Conservation (phyloP, 192 early-diverging fungal species). For the Gamsiella multidivaricata region DNA sequence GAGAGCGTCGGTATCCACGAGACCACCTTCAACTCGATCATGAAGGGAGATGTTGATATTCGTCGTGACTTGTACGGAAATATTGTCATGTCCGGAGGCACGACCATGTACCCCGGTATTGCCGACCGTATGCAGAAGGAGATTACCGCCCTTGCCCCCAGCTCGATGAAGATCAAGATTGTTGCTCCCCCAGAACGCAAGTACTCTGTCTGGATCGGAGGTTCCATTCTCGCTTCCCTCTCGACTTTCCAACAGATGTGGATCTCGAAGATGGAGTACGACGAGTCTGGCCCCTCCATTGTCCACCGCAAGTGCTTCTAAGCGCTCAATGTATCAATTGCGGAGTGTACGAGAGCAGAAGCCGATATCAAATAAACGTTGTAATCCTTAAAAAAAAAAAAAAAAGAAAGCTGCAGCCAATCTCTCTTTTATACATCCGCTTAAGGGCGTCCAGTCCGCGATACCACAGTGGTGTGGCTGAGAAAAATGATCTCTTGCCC, state of each 20-base stretch:
- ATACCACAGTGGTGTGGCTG: no score
- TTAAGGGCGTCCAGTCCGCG: no score
- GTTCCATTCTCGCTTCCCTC: conserved; percentile 95
- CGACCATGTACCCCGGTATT: conserved; percentile 98
- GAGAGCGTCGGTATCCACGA: conserved; percentile 96
- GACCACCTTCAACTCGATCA: conserved; percentile 96
- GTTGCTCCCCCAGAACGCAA: conserved; percentile 98
- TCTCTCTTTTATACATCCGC: no score
- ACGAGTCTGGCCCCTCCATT: conserved; percentile 96
- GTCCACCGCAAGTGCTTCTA: conserved; percentile 99
- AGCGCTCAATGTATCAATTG: conserved; percentile 9
- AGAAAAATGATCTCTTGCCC: no score
- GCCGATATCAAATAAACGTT: no score
- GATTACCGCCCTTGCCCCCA: conserved; percentile 94
- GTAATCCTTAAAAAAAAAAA: background rate
- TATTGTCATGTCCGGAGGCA: conserved; percentile 96
- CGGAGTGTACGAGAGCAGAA: no score
- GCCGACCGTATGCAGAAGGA: conserved; percentile 98
- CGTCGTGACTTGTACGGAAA: conserved; percentile 96
- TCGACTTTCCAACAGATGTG: conserved; percentile 99
- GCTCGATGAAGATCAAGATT: conserved; percentile 98
- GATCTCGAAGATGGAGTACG: conserved; percentile 99
- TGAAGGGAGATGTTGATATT: conserved; percentile 97
- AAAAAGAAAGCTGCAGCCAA: no score
- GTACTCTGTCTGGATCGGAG: conserved; percentile 99